These are phyloP conservation scores for Blastocystis sp. DNA, from an alignment of 352 stramenopile genomes.

Conservation along the genomic window DNA sequence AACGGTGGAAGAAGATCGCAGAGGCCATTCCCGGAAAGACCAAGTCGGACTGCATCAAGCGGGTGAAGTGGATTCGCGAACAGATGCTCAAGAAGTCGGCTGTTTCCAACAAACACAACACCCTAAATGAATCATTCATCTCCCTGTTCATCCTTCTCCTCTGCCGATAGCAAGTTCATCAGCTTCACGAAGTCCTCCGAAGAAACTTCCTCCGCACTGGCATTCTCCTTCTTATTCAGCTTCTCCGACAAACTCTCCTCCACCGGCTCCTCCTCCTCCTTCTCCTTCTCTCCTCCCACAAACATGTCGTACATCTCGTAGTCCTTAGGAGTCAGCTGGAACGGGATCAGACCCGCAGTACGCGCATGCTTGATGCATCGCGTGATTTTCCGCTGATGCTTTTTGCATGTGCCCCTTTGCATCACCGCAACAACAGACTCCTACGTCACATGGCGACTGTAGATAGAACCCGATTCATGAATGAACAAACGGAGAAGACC, in stretches of 20 bases:
- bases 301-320: not conserved
- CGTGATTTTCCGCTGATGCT: slow-evolving; percentile 7
- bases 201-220: not conserved
- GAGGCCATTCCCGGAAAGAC: slow-evolving; percentile 69
- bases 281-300: not conserved
- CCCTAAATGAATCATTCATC: not conserved
- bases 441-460: slow-evolving; percentile 38
- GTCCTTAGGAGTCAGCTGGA: slow-evolving; percentile 8
- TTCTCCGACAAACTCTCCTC: not conserved
- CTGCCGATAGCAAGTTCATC: slow-evolving; percentile 23
- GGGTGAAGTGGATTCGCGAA: slow-evolving; percentile 71
- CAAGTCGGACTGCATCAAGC: slow-evolving; percentile 76
- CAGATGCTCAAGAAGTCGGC: slow-evolving; percentile 38
- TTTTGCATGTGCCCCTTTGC: slow-evolving; percentile 14
- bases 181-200: slow-evolving; percentile 41
- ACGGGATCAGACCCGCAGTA: slow-evolving; percentile 39
- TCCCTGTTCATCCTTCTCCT: not conserved
- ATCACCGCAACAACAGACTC: not conserved
- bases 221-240: not conserved
- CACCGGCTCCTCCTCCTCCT: not conserved
- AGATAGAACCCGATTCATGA: slow-evolving; percentile 14
- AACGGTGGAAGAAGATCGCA: slow-evolving; percentile 74
- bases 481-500: slow-evolving; percentile 10
- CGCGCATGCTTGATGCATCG: slow-evolving; percentile 52
- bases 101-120: not conserved